Evolutionary conservation across 2,329 filamentous ascomycete species (phyloP).

Genomic region (Phialophora expanda): DNA sequence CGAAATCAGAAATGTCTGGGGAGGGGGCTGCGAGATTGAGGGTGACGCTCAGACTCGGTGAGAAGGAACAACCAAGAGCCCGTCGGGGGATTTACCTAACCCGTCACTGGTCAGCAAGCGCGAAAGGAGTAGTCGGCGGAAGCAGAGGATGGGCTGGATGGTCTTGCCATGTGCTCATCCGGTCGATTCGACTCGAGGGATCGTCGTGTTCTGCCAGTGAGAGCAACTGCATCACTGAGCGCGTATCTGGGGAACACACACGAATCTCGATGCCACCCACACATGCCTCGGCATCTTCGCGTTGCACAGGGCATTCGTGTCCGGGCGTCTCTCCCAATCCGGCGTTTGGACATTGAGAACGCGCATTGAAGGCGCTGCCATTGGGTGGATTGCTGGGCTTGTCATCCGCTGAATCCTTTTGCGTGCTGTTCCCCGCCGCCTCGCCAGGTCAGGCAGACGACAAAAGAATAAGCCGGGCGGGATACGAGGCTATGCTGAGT

Average conservation of each 20-base stretch:
- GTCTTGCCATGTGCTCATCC: too few species aligned
- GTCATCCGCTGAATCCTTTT: neutral
- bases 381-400: neutral
- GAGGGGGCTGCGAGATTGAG: neutral
- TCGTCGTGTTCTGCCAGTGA: neutral
- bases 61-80: conserved; percentile 3
- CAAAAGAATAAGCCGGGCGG: neutral
- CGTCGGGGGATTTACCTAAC: neutral
- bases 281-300: neutral
- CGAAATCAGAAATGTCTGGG: neutral
- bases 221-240: too few species aligned
- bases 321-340: too few species aligned
- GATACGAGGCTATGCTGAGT: neutral
- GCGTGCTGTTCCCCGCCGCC: neutral
- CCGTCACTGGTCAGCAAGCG: neutral
- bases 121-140: neutral
- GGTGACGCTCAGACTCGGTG: neutral
- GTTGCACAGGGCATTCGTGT: too few species aligned
- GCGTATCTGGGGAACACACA: too few species aligned
- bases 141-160: neutral
- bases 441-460: neutral
- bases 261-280: neutral
- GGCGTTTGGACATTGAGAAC: neutral
- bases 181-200: neutral
- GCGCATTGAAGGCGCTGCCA: neutral